Conservation (phyloP, 495 filamentous ascomycete species). For the Podospora appendiculata region DNA sequence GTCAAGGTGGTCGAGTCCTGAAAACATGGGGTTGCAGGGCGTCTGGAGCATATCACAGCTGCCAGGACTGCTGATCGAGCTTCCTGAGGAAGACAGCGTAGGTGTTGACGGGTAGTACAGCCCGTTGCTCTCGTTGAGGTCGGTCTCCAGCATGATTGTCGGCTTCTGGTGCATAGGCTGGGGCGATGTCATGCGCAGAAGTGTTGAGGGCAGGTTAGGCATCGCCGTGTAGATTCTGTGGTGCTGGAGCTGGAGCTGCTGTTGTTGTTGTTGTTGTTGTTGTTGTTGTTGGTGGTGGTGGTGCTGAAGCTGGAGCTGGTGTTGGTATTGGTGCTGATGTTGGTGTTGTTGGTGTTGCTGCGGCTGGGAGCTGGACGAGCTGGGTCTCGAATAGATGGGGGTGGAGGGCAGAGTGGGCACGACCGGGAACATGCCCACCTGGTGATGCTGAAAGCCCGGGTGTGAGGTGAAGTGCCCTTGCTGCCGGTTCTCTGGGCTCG, state of each 20-base stretch:
- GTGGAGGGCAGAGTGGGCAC: constrained; percentile 51
- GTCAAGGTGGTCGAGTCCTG: constrained; percentile 63
- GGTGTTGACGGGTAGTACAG: constrained; percentile 82
- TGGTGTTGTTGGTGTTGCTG: constrained; percentile 43
- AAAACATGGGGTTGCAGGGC: constrained; percentile 73
- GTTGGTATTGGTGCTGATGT: constrained; percentile 43
- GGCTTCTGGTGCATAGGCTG: constrained; percentile 65
- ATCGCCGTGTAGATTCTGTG: constrained; percentile 50
- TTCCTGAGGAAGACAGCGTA: constrained; percentile 76
- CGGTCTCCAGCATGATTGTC: constrained; percentile 70
- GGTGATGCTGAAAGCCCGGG: constrained; percentile 21
- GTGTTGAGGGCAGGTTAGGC: constrained; percentile 42
- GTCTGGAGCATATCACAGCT: constrained; percentile 72
- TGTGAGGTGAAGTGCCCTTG: constrained; percentile 76
- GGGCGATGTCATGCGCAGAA: constrained; percentile 75
- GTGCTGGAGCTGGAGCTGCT: too few species aligned
- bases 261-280: too few species aligned
- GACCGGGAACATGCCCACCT: constrained; percentile 43
- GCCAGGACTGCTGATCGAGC: constrained; percentile 78
- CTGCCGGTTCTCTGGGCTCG: constrained; percentile 64
- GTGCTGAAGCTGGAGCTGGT: too few species aligned
- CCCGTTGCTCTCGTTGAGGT: constrained; percentile 57
- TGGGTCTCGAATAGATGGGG: constrained; percentile 68
- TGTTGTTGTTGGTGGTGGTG: too few species aligned
- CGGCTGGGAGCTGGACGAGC: constrained; percentile 52